Percentiles rank a stretch among this genome's conserved stretches.
Evolutionary conservation across 192 early-diverging fungal species (phyloP).

Genomic region (Backusella psychrophila): DNA sequence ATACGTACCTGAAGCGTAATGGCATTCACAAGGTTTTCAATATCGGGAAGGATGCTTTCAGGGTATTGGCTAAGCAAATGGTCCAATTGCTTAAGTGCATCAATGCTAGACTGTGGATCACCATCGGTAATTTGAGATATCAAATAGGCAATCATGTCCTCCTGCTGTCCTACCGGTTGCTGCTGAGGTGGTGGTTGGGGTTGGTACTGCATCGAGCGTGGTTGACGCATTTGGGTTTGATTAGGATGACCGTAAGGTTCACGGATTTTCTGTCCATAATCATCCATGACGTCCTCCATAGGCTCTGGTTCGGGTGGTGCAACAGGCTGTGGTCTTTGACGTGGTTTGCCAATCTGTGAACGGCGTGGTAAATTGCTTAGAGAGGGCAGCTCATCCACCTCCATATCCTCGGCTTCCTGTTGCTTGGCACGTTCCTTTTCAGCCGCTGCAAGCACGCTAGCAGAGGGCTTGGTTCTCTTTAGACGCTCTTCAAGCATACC

Average conservation of each 20-base stretch:
- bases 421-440: slow-evolving; percentile 24
- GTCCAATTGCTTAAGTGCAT: slow-evolving; percentile 76
- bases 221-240: slow-evolving; percentile 7
- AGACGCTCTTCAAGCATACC: slow-evolving; percentile 78
- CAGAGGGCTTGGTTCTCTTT: slow-evolving; percentile 51
- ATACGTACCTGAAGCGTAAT: slow-evolving; percentile 74
- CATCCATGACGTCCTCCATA: slow-evolving; percentile 34
- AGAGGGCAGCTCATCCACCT: slow-evolving; percentile 28
- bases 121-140: slow-evolving; percentile 66
- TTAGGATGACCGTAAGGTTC: neutral
- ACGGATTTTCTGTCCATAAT: slow-evolving; percentile 3
- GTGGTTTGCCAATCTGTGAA: slow-evolving; percentile 23
- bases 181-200: slow-evolving; percentile 29
- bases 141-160: slow-evolving; percentile 62
- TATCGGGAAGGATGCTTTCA: slow-evolving; percentile 53
- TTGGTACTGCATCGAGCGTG: slow-evolving; percentile 12
- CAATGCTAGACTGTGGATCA: slow-evolving; percentile 63
- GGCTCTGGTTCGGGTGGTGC: slow-evolving; percentile 33
- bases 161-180: slow-evolving; percentile 32
- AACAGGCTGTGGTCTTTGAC: slow-evolving; percentile 19
- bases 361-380: slow-evolving; percentile 19
- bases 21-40: slow-evolving; percentile 67
- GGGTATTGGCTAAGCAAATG: slow-evolving; percentile 52
- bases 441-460: slow-evolving; percentile 35
- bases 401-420: slow-evolving; percentile 34